A percentile compares a stretch with the other conserved stretches of the same genome.
Evolutionary conservation across 2,329 filamentous ascomycete species (phyloP).

Genomic region (Cercospora sesami): DNA sequence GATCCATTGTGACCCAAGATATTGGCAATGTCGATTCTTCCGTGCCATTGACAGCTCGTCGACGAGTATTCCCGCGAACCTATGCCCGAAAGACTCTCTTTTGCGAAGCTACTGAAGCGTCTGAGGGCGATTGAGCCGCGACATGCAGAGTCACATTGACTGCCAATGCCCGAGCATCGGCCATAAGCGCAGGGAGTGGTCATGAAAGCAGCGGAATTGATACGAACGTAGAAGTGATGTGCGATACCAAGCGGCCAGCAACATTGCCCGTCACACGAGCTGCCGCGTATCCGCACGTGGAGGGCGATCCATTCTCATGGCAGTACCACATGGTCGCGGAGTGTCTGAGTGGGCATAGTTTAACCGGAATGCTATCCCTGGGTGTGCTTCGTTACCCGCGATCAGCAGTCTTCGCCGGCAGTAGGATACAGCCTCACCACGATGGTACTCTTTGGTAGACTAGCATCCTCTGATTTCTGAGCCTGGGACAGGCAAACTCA

Average conservation of each 20-base stretch:
- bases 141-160: background rate
- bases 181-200: background rate
- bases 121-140: background rate
- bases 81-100: background rate
- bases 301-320: background rate
- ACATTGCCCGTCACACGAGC: background rate
- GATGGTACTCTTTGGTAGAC: background rate
- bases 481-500: background rate
- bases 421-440: background rate
- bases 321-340: background rate
- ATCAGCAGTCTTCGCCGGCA: background rate
- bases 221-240: background rate
- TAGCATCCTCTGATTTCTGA: background rate
- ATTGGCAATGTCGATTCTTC: background rate
- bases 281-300: background rate
- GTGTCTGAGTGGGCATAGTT: background rate
- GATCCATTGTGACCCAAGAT: background rate
- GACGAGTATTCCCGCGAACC: background rate
- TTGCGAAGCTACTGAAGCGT: background rate
- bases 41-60: background rate
- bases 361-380: background rate
- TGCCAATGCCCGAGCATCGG: background rate
- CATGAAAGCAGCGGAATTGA: background rate
- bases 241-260: background rate
- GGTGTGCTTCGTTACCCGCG: background rate